Evolutionary conservation across 768 basidiomycete species (phyloP).

Genomic region (Hygrocybe coccinea): DNA sequence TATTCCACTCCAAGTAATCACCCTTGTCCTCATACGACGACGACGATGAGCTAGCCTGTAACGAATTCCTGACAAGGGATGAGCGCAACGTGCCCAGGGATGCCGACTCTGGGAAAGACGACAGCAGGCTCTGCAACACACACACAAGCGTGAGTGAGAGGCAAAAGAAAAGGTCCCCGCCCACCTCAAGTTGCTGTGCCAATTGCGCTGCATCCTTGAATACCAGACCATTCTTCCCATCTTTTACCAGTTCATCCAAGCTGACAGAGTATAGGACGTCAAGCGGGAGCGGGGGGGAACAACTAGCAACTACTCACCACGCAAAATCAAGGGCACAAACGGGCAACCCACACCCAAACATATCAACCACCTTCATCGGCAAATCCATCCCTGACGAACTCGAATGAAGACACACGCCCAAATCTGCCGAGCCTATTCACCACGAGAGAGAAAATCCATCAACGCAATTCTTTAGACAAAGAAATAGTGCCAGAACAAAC

Average conservation of each 20-base stretch:
- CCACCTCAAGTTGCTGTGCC: slow-evolving; percentile 65
- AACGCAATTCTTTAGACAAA: too few species aligned
- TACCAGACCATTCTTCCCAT: slow-evolving; percentile 77
- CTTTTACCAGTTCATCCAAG: slow-evolving; percentile 82
- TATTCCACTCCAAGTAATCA: slow-evolving; percentile 54
- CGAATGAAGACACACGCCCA: slow-evolving; percentile 87
- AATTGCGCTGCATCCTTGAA: slow-evolving; percentile 68
- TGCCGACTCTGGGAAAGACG: slow-evolving; percentile 53
- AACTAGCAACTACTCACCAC: slow-evolving; percentile 52
- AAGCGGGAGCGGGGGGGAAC: neutral
- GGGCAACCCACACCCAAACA: slow-evolving; percentile 96
- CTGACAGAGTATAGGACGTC: too few species aligned
- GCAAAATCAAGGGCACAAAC: slow-evolving; percentile 85
- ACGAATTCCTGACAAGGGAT: slow-evolving; percentile 39
- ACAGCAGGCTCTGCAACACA: slow-evolving; percentile 46
- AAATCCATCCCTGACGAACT: slow-evolving; percentile 89
- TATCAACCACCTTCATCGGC: slow-evolving; percentile 99
- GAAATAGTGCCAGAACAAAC: slow-evolving; percentile 33
- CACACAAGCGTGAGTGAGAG: neutral
- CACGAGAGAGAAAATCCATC: neutral
- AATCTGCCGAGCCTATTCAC: slow-evolving; percentile 72
- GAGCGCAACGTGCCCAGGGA: slow-evolving; percentile 48
- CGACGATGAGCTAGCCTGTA: slow-evolving; percentile 21
- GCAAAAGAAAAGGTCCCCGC: neutral
- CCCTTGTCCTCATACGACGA: slow-evolving; percentile 19